Evolutionary conservation across 768 basidiomycete species (phyloP), one percentile per base, ranked within the genome.

Genomic region (Leucogyrophana mollusca): DNA sequence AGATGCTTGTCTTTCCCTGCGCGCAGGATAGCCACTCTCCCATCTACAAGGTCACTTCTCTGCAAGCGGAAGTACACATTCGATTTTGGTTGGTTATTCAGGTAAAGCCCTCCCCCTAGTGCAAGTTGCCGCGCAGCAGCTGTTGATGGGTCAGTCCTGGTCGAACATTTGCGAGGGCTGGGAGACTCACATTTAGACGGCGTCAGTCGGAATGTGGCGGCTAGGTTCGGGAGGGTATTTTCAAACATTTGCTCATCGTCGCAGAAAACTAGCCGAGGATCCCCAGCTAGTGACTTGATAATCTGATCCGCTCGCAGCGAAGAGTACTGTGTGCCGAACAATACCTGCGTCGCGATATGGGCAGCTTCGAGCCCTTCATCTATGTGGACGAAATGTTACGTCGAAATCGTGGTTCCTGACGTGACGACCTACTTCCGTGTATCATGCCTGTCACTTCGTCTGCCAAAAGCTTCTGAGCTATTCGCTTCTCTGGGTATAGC

Each of bases 1-100:
- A 79, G 58, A 51, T 84, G 70, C 37, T 85, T 85, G 51, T 85
- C 83, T 60, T 87, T 90, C 4, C 91, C 91, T 32, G 82, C 80
- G 14, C 87, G 78, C 16, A 94, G 50, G 47, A 94, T 76, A 14
- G 75, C 80, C 6, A 92, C 56, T 40, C 70, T 74, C 9, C 65
- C 70, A 54, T 83, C 81, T n/a, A 91, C 67, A 22, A 93, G 72
- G 54, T 81, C 72, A 1, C 60, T 54, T 27, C 53, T 53, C 7
- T 61, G 52, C 13, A 87, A 56, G 23, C 61, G 74, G 40, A 69
- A 67, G 24, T 71, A 68, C 16, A 70, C 50, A 50, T 85, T 81
- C n/a, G 63, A 64, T 22, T 90, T 71, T 6, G 75, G 72, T 4
- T 56, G 45, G 42, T 83, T 82, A 61, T 95, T 94, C 30, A 89